Conservation (phyloP, 495 filamentous ascomycete genomes). For the Astrothelium macrocarpum region DNA sequence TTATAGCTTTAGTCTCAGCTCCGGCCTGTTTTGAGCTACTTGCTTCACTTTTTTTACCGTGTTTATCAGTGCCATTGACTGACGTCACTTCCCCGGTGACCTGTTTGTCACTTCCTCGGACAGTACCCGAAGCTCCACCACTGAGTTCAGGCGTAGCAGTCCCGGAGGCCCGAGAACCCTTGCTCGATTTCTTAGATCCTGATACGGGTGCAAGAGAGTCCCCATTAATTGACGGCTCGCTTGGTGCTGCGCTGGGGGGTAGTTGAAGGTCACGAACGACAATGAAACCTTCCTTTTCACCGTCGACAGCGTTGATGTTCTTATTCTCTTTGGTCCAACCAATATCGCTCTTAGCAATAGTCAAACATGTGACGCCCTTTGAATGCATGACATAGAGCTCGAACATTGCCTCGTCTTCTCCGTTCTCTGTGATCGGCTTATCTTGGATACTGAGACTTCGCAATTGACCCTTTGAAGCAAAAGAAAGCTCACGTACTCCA, state of each 20-base stretch:
- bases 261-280: constrained; percentile 43
- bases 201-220: constrained; percentile 29
- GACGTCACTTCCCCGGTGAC: constrained; percentile 30
- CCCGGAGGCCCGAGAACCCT: constrained; percentile 36
- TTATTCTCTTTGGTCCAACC: constrained; percentile 85
- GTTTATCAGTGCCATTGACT: constrained; percentile 35
- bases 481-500: constrained; percentile 87
- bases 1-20: constrained; percentile 6
- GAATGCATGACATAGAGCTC: constrained; percentile 98
- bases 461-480: constrained; percentile 76
- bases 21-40: constrained; percentile 25
- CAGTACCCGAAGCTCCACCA: constrained; percentile 23
- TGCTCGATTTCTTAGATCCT: constrained; percentile 35
- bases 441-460: constrained; percentile 82
- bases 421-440: constrained; percentile 41
- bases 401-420: constrained; percentile 59
- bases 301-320: constrained; percentile 65
- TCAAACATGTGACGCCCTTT: constrained; percentile 79
- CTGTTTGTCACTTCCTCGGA: constrained; percentile 35
- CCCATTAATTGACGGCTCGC: constrained; percentile 44
- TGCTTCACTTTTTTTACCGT: constrained; percentile 50
- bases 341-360: constrained; percentile 75
- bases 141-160: constrained; percentile 24
- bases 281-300: constrained; percentile 53
- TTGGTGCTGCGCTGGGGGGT: constrained; percentile 10